phyloP scores from a whole-genome alignment of 1,284 basidiomycete species.

The Phylloporus sp. region DNA sequence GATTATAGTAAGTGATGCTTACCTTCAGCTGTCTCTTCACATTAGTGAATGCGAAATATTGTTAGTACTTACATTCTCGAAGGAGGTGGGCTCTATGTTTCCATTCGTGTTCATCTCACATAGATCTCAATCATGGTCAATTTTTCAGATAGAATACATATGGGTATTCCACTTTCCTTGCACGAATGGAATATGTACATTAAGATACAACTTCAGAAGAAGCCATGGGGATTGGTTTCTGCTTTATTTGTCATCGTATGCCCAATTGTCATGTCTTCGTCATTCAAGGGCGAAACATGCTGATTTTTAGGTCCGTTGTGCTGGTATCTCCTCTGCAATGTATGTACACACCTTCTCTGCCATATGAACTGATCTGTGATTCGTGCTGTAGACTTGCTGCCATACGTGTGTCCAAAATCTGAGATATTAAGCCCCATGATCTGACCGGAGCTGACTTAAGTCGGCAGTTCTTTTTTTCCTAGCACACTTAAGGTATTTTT shows the following conservation, averaged over 20 bases:
- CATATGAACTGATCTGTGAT: background rate
- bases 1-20: background rate
- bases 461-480: background rate
- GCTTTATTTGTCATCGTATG: background rate
- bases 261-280: too few species aligned
- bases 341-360: background rate
- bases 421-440: too few species aligned
- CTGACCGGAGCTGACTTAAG: background rate
- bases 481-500: background rate
- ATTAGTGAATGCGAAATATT: background rate
- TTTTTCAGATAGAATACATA: constrained; percentile 1
- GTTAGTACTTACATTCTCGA: background rate
- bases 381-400: background rate
- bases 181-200: background rate
- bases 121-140: background rate
- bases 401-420: background rate
- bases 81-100: background rate
- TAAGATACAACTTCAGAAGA: background rate
- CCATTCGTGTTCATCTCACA: too few species aligned
- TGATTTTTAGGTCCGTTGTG: background rate
- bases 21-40: background rate
- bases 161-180: background rate
- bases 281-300: too few species aligned
- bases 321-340: background rate
- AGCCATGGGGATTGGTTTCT: background rate